Percentiles rank a stretch among this genome's conserved stretches.
Conservation (phyloP, 2,329 filamentous ascomycete genomes). For the Aschersonia sp. region DNA sequence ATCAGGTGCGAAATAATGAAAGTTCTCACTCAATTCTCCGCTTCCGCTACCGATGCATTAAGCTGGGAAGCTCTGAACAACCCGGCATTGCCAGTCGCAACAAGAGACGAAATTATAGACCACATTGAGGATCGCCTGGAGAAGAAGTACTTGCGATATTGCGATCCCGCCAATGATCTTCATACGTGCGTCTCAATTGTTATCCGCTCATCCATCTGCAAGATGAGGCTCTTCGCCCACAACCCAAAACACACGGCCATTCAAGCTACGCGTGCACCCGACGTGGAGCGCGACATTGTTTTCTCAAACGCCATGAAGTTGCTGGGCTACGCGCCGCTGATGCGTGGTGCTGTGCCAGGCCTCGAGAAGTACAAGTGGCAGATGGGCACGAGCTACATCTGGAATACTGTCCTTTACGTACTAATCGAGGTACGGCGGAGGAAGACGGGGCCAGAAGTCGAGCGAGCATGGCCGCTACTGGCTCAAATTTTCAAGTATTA, state of each 20-base stretch:
- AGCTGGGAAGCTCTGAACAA: background rate
- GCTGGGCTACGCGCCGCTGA: constrained; percentile 9
- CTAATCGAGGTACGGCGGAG: constrained; percentile 14
- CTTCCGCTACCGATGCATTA: background rate
- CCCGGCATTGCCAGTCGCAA: background rate
- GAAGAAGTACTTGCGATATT: constrained; percentile 6
- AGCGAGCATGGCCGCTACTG: constrained; percentile 12
- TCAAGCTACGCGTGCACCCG: background rate
- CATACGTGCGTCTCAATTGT: constrained; percentile 2
- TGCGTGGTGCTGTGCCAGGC: constrained; percentile 5
- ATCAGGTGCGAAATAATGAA: constrained; percentile 2
- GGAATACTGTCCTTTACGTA: constrained; percentile 15
- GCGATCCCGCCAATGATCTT: constrained; percentile 4
- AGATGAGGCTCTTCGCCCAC: constrained; percentile 4
- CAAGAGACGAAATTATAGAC: background rate
- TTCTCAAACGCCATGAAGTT: constrained; percentile 5
- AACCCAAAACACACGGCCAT: background rate
- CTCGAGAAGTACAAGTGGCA: constrained; percentile 14
- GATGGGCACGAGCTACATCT: constrained; percentile 13
- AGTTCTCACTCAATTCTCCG: background rate
- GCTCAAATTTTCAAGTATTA: constrained; percentile 10
- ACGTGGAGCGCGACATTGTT: constrained; percentile 2
- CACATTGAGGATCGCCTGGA: constrained; percentile 3
- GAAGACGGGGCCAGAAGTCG: constrained; percentile 12
- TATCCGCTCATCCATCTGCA: constrained; percentile 5